A percentile compares a stretch with the other conserved stretches of the same genome.
phyloP scores from a whole-genome alignment of 2,329 filamentous ascomycete genomes.

The Basipetospora chlamydospora region DNA sequence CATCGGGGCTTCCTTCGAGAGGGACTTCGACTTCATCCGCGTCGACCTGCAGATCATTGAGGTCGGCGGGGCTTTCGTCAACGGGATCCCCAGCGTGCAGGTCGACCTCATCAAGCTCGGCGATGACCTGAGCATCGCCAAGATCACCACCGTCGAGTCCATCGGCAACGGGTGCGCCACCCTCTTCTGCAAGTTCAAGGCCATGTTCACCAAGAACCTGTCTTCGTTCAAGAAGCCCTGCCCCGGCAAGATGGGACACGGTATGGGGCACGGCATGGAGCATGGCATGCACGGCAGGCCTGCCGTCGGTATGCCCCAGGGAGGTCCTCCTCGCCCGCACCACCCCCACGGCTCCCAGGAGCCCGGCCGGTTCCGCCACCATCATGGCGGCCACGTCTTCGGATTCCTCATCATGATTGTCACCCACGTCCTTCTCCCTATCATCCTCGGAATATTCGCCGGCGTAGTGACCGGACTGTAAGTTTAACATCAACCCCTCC shows the following conservation, averaged over 20 bases:
- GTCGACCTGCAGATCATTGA: conserved; percentile 45
- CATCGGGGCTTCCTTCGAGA: conserved; percentile 33
- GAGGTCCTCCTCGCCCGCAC: conserved; percentile 15
- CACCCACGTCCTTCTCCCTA: conserved; percentile 50
- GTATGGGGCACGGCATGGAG: background rate
- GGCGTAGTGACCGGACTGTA: conserved; percentile 53
- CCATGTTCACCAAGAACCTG: background rate
- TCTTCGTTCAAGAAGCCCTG: conserved; percentile 1
- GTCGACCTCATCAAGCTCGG: conserved; percentile 44
- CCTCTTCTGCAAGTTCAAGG: conserved; percentile 2
- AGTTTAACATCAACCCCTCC: conserved; percentile 13
- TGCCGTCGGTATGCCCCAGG: conserved; percentile 10
- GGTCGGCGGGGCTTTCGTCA: conserved; percentile 40
- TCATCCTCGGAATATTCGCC: conserved; percentile 53
- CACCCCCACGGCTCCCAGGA: conserved; percentile 9
- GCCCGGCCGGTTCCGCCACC: conserved; percentile 3
- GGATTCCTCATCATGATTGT: conserved; percentile 37
- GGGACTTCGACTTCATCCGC: conserved; percentile 36
- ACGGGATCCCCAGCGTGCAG: conserved; percentile 38
- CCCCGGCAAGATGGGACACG: background rate
- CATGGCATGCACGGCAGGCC: conserved; percentile 8
- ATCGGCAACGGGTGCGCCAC: conserved; percentile 28
- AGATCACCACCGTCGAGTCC: conserved; percentile 24
- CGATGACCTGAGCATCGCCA: conserved; percentile 37
- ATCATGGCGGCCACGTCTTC: background rate